Evolutionary conservation across 305 asterid genomes (phyloP), one percentile per base, ranked within the genome.

Genomic region (Fraxinus ornus): DNA sequence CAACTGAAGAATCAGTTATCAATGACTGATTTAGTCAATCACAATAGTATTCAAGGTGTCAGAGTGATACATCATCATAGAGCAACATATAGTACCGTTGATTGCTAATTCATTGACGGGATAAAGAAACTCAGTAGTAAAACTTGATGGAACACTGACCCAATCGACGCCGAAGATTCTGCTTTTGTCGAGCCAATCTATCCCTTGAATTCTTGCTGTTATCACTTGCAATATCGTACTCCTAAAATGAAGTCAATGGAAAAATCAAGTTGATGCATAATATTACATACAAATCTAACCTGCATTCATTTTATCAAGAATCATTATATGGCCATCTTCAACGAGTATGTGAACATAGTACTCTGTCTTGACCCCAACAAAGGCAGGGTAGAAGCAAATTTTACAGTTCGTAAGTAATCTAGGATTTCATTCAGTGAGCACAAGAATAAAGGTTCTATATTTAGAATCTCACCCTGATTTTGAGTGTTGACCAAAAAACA

Each of bases 111-210:
- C 13, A 17, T 17, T 30, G 17, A 30, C 17, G 0, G 24, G 47
- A 33, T 71, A 71, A 21, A 71, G 13, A 71, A 5, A 71, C 75
- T 21, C 3, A 12, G 17, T 71, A 1, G 44, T 4, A 71, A 7
- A 30, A 13, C 10, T 71, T 13, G 12, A 33, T 71, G 26, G 47
- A 15, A 71, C 85, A 89, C 97, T 88, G 84, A 94, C 98, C 98
- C 88, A 94, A 89, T 87, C 99, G 94, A 52, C 97, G 97, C 84
- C 83, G 91, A 85, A 94, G 95, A 86, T 93, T 94, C 87, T 93
- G 97, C 88, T 96, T 96, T 88, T 94, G 99, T 47, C 98, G 92
- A 81, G 94, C 93, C 89, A 96, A 86, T 81, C 98, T 89, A 85
- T 96, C 98, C 88, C 89, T 93, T 74, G 98, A 91, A 83, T 93